Base-by-base conservation (phyloP, 495 filamentous ascomycete species). In the Ramalina intermedia region DNA sequence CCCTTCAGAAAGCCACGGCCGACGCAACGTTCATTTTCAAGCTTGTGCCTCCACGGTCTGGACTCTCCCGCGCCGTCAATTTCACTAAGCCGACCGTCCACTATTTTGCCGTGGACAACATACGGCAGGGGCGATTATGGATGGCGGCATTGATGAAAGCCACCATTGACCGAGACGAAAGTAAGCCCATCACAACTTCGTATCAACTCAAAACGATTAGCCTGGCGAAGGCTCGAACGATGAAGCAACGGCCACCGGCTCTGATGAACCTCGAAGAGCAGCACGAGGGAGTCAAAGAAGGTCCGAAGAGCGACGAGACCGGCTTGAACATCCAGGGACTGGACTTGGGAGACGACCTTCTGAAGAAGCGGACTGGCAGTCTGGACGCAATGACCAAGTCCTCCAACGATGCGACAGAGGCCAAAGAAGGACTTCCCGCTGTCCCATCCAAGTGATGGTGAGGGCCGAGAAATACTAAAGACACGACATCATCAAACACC, bases 131-230 rank as follows among this genome's bases (percentile, higher is more conserved):
- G 14, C 80, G 93, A 16, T 66, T 88, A 37, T 99, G 93, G 93
- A 99, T 99, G 93, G 93, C 87, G 4, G 93, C 93, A 11, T 69
- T 99, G 51, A 93, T 96, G 87, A 99, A 96, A 66, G 93, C 93
- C 3, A 99, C 93, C 5, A 99, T 99, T 55, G 93, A 96, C 55
- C 82, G 89, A 49, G 91, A 99, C 57, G 79, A 90, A 55, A 72
- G 76, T 7, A 72, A 81, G 50, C 72, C 77, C 1, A 79, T 93
- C 46, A 85, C 82, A 33, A 87, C 82, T 0, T 91, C 87, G n/a
- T 96, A 95, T 67, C 85, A 90, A 58, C 87, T 88, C 57, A 87
- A 90, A 65, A 96, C 89, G 0, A 90, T 96, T 43, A 86, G 82
- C 43, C 75, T 96, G 11, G 79, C 80, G 37, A 90, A 93, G 63